Base-by-base conservation (phyloP, 768 basidiomycete genomes). In the Podaxis rugospora region DNA sequence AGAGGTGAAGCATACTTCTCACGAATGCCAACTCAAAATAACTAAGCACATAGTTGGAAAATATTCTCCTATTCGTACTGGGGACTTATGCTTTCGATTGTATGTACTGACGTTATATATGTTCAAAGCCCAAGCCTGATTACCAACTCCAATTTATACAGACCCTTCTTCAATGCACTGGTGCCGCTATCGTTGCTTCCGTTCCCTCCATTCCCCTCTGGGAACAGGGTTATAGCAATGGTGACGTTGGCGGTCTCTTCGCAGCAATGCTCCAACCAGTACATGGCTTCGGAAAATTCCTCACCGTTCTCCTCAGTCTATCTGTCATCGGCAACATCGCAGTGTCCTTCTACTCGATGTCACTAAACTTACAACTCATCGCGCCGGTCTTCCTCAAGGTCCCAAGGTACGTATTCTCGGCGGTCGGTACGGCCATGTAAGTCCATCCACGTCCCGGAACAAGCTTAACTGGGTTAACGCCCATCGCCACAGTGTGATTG, bases 321-420 rank as follows among this genome's bases (percentile, higher is more conserved):
- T 90, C 88, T 51, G 90, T 93, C 44, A 85, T 86, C 1, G 90
- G 84, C 2, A 95, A 94, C 73, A 88, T 92, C 49, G 89, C 91
- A 0, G 84, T 87, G 2, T 89, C 90, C 5, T 86, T 93, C 63
- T 97, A 97, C 71, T 91, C 88, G 47, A 82, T 89, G 60, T 83
- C 86, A 1, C 79, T 93, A 61, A 87, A 84, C 68, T 76, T 91
- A 64, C 92, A 93, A 68, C 78, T 88, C 1, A 78, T 87, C 66
- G 69, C 89, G 4, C 89, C 90, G 0, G 76, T 74, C 18, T 71
- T 88, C 27, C 74, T 81, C 14, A 66, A 70, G 53, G 82, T 93
- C 21, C 92, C 92, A 0, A 80, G 92, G 69, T 93, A 91, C 67
- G 75, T 91, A 28, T 89, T 93, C 69, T 89, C 90, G 0, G 67